Base-by-base conservation (phyloP, 1,284 basidiomycete species). In the Hemileia vastatrix region DNA sequence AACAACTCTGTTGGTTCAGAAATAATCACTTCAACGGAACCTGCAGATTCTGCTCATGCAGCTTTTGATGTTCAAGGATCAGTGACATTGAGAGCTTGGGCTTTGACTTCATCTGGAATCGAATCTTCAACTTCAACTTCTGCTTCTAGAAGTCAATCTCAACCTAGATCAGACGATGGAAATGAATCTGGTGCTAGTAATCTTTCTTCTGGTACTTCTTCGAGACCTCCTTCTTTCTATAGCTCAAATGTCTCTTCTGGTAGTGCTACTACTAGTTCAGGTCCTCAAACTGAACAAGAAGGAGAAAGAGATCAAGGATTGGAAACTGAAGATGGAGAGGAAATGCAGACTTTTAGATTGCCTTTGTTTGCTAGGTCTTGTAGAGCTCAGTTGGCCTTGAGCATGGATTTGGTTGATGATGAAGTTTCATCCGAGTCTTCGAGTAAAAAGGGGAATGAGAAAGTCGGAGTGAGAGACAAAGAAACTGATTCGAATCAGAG, bases 281-380 rank as follows among this genome's bases (percentile, higher is more conserved):
- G 67, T 2, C 61, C 50, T 18, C 31, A 54, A 6, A 66, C 66
- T 24, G 68, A 71, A 18, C 49, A 57, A 40, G 63, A 68, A 5
- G 27, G 27, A 27, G 27, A 27, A 27, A 27, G 27, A 27, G 44
- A 40, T 40, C 11, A 15, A 40, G 36, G n/a, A n/a, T n/a, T n/a
- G n/a, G n/a, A n/a, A n/a, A n/a, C n/a, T n/a, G n/a, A n/a, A n/a
- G n/a, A n/a, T 13, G 43, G 23, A 9, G 58, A 40, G 50, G 21
- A 50, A 23, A 44, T 64, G 13, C 71, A 72, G 44, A 57, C 48
- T 45, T 62, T 70, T 13, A 48, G 56, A 48, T 54, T 72, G 3
- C 68, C 68, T 6, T 58, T 72, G n/a, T 65, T 54, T 32, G 69
- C 67, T 1, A 63, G 66, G 18, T 68, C 64, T 36, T 70, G 68